Conservation (phyloP, 805 yeast species). For the Komagataella mondaviorum region DNA sequence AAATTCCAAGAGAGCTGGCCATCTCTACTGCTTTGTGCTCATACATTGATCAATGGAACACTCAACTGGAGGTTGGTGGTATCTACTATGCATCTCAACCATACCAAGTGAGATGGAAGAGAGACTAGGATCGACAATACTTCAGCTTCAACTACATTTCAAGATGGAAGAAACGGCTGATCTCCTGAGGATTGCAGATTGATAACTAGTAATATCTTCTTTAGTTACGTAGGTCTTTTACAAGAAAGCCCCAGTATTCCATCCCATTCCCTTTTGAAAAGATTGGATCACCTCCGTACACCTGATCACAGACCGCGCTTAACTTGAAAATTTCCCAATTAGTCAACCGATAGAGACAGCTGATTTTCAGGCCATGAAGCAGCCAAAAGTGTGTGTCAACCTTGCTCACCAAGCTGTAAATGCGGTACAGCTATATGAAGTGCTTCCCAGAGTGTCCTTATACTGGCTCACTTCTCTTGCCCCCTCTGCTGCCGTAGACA, state of each 20-base stretch:
- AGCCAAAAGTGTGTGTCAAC: neutral
- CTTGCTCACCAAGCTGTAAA: neutral
- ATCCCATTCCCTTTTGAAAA: slow-evolving; percentile 2
- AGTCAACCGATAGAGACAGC: neutral
- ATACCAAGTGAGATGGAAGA: slow-evolving; percentile 38
- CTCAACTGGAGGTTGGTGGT: slow-evolving; percentile 48
- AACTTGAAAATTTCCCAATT: neutral
- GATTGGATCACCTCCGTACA: neutral
- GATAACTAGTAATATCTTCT: neutral
- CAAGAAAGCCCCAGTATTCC: neutral
- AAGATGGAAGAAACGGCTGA: neutral
- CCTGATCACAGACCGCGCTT: neutral
- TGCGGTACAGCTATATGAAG: neutral
- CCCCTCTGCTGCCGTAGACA: neutral
- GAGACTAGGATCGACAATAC: slow-evolving; percentile 22
- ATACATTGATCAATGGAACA: slow-evolving; percentile 57
- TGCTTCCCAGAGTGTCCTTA: neutral
- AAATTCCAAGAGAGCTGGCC: slow-evolving; percentile 46
- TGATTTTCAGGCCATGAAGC: neutral
- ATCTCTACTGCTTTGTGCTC: slow-evolving; percentile 46
- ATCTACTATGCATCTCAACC: slow-evolving; percentile 42
- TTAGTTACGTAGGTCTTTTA: neutral
- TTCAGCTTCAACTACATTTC: neutral
- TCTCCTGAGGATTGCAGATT: neutral
- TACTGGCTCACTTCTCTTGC: neutral